Base-by-base conservation (phyloP, 2,329 filamentous ascomycete genomes). In the Sarocladium oryzae region DNA sequence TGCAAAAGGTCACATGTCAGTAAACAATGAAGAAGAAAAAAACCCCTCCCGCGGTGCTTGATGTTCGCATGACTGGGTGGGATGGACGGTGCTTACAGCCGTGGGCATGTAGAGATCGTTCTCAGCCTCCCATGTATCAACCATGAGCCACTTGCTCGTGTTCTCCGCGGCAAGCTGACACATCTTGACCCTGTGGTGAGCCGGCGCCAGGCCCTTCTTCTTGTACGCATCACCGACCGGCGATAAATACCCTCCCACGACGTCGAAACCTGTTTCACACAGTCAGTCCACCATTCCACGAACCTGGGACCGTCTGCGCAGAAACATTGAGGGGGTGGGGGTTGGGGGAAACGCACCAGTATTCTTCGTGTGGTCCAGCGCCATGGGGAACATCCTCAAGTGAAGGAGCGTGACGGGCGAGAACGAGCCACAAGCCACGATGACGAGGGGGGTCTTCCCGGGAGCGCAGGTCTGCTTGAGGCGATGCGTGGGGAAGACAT, bases 311-410 rank as follows among this genome's bases (percentile, higher is more conserved):
- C n/a, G 36, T 20, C 36, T 20, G 13, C 16, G 18, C 36, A 7
- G 10, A 16, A 16, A 40, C 28, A n/a, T 21, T 40, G 20, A 15
- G 11, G 33, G 9, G 23, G n/a, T 11, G 20, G 15, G 48, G 18
- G 6, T 21, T 5, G n/a, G n/a, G n/a, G 49, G 8, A 13, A 21
- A 57, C 58, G 28, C 51, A 65, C 64, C 59, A 55, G 66, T 61
- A 40, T 66, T 67, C 13, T 84, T 83, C 58, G 84, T 84, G 68
- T 86, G 91, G 68, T 93, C 88, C 58, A 83, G 80, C 1, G 87
- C 88, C 82, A 95, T 89, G 62, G 89, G 86, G 63, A 93, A 92
- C 86, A 95, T 92, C 64, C 88, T 84, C 56, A 93, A 72, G 64
- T 92, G 88, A 24, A 90, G 76, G 61, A 86, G 87, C 6, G 85